Base-by-base conservation (phyloP, 257 asterid species). In the Solanum paucissectum region DNA sequence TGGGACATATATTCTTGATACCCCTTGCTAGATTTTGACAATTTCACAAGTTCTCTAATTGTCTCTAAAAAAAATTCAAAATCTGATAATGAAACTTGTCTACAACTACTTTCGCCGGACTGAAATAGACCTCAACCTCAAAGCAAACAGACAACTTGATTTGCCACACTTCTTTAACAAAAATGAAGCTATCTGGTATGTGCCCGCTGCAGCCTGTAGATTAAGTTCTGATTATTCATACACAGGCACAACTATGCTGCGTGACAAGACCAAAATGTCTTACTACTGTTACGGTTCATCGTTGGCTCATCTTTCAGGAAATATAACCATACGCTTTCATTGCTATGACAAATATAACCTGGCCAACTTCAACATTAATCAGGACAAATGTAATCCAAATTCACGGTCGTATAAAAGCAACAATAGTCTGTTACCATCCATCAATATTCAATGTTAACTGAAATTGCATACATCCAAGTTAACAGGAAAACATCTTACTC, bases 401-500 rank as follows among this genome's bases (percentile, higher is more conserved):
- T 11, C n/a, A 58, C 1, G 20, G 68, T 49, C 13, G 27, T 81
- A 46, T 27, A 81, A 62, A 81, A 81, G 68, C 68, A 81, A 3
- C 42, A 81, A 29, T 25, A 42, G 42, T 46, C 62, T 46, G 13
- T 16, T 81, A 81, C 18, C 85, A 27, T 81, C 68, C 34, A 81
- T 5, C 36, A 46, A 74, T 27, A 44, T 81, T 29, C 85, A 81
- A 29, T 29, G 42, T 81, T 10, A 81, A 42, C 27, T 46, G 60
- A 46, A 81, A 5, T 23, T 16, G 46, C 82, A 21, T 4, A 73
- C 8, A 21, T 36, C 84, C 68, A 32, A 36, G 52, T 29, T 23
- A 69, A 37, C 83, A 82, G 40, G 73, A 84, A 72, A 76, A 40
- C 52, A 87, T 69, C 88, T 69, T 83, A 88, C 85, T 83, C 87